Evolutionary conservation across 169 alveolate species (phyloP).

Genomic region (Plasmodium adleri): DNA sequence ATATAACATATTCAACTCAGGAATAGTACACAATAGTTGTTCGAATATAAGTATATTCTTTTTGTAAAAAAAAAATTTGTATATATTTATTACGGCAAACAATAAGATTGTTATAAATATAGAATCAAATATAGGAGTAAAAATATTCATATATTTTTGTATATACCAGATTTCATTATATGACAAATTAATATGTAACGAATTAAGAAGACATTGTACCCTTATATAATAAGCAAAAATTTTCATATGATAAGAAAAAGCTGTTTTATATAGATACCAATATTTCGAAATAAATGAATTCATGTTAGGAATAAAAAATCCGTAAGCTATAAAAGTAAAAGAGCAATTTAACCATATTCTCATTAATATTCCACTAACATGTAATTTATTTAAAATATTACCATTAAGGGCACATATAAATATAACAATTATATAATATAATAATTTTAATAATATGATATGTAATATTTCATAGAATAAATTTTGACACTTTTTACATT

Average conservation of each 20-base stretch:
- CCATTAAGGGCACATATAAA: slow-evolving; percentile 49
- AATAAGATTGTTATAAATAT: slow-evolving; percentile 45
- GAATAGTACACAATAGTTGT: slow-evolving; percentile 24
- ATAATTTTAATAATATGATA: slow-evolving; percentile 40
- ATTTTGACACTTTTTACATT: slow-evolving; percentile 77
- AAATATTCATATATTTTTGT: slow-evolving; percentile 61
- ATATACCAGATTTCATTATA: slow-evolving; percentile 70
- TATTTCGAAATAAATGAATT: slow-evolving; percentile 55
- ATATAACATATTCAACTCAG: slow-evolving; percentile 29
- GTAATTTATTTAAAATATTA: slow-evolving; percentile 49
- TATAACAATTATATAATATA: slow-evolving; percentile 65
- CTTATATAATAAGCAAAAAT: slow-evolving; percentile 40
- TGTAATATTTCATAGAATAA: slow-evolving; percentile 43
- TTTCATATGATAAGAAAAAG: slow-evolving; percentile 51
- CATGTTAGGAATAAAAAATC: slow-evolving; percentile 44
- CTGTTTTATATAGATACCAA: slow-evolving; percentile 38
- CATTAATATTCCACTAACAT: slow-evolving; percentile 65
- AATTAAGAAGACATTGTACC: slow-evolving; percentile 43
- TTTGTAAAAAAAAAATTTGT: slow-evolving; percentile 16
- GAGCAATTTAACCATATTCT: slow-evolving; percentile 73
- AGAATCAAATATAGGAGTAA: slow-evolving; percentile 34
- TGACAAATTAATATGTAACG: slow-evolving; percentile 18
- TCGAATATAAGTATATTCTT: slow-evolving; percentile 40
- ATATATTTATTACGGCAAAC: slow-evolving; percentile 25
- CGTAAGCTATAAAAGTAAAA: slow-evolving; percentile 53